Evolutionary conservation across 2,329 filamentous ascomycete genomes (phyloP).

Genomic region (Ceratocystis eucalypticola): DNA sequence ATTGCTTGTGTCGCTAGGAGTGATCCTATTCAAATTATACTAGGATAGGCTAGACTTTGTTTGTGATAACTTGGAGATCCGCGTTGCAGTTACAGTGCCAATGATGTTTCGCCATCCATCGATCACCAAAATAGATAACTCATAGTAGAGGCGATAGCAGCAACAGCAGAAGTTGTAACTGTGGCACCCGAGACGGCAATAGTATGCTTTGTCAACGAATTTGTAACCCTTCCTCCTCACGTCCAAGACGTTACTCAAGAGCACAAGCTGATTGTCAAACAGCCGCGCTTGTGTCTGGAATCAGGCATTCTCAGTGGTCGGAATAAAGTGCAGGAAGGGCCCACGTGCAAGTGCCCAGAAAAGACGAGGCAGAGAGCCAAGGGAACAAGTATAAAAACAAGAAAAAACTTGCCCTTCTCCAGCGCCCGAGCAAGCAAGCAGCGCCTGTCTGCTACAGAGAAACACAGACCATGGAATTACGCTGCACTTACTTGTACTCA

Average conservation of each 20-base stretch:
- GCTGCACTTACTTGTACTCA: background rate
- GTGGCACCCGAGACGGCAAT: background rate
- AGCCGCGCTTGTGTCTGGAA: background rate
- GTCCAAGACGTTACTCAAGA: background rate
- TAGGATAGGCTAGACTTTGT: background rate
- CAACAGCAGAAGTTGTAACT: background rate
- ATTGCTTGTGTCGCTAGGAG: background rate
- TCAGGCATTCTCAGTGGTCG: background rate
- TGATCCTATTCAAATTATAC: background rate
- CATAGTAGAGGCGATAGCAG: background rate
- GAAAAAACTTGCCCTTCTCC: background rate
- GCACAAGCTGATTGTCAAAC: conserved; percentile 4
- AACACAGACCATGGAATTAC: no score
- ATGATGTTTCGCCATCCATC: conserved; percentile 1
- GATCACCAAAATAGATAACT: background rate
- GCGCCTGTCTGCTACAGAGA: no score
- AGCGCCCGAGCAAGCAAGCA: background rate
- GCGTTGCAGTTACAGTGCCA: background rate
- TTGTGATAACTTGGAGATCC: conserved; percentile 4
- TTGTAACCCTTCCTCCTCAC: background rate
- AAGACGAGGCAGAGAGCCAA: background rate
- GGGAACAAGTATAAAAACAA: background rate
- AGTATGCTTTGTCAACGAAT: background rate
- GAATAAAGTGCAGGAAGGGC: background rate
- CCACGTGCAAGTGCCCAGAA: background rate